Evolutionary conservation across 768 basidiomycete species (phyloP).

Genomic region (Pleurotus djamor): DNA sequence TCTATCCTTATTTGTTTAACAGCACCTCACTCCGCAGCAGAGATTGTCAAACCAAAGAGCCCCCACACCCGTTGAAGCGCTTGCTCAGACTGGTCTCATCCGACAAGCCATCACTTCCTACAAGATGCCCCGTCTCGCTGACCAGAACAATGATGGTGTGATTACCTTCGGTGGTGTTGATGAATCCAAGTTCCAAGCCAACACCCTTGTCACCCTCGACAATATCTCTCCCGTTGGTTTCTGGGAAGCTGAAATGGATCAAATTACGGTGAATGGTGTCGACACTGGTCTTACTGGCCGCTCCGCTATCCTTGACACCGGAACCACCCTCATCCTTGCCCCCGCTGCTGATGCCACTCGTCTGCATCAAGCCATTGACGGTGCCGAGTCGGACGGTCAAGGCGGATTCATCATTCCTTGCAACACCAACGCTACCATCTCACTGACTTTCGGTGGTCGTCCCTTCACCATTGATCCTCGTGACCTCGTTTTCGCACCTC

Average conservation of each 20-base stretch:
- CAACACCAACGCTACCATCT: constrained; percentile 36
- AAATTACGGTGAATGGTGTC: constrained; percentile 55
- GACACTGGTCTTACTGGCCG: constrained; percentile 52
- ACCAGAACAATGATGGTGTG: constrained; percentile 72
- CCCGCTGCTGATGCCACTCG: constrained; percentile 35
- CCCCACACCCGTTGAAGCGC: constrained; percentile 69
- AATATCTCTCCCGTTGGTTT: constrained; percentile 73
- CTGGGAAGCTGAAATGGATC: constrained; percentile 74
- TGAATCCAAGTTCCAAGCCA: constrained; percentile 58
- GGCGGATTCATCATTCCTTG: constrained; percentile 54
- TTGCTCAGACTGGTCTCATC: constrained; percentile 58
- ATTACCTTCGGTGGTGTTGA: constrained; percentile 81
- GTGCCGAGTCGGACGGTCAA: constrained; percentile 39
- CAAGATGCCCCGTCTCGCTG: constrained; percentile 75
- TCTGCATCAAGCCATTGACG: constrained; percentile 40
- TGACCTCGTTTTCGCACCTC: constrained; percentile 57
- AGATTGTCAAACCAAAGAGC: constrained; percentile 62
- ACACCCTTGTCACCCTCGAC: constrained; percentile 53
- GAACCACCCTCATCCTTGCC: constrained; percentile 52
- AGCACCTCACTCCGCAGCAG: constrained; percentile 21
- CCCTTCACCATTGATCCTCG: constrained; percentile 57
- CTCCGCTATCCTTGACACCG: constrained; percentile 72
- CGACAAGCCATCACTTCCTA: constrained; percentile 67
- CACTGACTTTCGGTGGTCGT: constrained; percentile 35
- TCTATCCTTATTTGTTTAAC: background rate